A percentile compares a stretch with the other conserved stretches of the same genome.
Evolutionary conservation across 2,329 filamentous ascomycete species (phyloP).

Genomic region (Metarhizium humberi): DNA sequence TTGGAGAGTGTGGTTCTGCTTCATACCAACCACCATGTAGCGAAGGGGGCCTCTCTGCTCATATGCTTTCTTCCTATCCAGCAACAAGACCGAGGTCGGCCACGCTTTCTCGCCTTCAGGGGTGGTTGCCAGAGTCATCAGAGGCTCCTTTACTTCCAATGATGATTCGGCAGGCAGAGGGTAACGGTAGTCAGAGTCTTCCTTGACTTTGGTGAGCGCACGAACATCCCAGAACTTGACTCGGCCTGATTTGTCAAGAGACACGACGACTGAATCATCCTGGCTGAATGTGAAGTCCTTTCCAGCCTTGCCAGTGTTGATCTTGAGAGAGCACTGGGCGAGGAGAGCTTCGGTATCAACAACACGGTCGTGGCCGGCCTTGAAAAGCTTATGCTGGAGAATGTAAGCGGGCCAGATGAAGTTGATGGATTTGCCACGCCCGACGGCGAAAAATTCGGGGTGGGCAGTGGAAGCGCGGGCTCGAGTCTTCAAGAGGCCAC

Average conservation of each 20-base stretch:
- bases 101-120: conserved; percentile 87
- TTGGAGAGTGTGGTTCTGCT: conserved; percentile 97
- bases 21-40: conserved; percentile 96
- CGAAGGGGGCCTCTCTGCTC: conserved; percentile 81
- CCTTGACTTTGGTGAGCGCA: conserved; percentile 52
- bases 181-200: conserved; percentile 39
- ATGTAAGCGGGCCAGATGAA: conserved; percentile 66
- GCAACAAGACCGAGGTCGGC: conserved; percentile 90
- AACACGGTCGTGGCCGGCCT: conserved; percentile 52
- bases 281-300: conserved; percentile 98
- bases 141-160: conserved; percentile 73
- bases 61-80: conserved; percentile 93
- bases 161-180: conserved; percentile 46
- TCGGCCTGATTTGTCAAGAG: conserved; percentile 90
- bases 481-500: conserved; percentile 89
- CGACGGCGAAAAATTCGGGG: conserved; percentile 89
- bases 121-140: conserved; percentile 80
- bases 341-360: conserved; percentile 86
- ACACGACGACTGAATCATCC: conserved; percentile 89
- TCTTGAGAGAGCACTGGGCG: conserved; percentile 79
- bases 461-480: conserved; percentile 83
- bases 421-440: conserved; percentile 91
- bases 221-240: conserved; percentile 98
- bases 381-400: conserved; percentile 53
- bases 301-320: conserved; percentile 93